A percentile compares a stretch with the other conserved stretches of the same genome.
These are phyloP conservation scores for Tolypocladium tropicale DNA, from an alignment of 2,329 filamentous ascomycete genomes.

Conservation along the genomic window DNA sequence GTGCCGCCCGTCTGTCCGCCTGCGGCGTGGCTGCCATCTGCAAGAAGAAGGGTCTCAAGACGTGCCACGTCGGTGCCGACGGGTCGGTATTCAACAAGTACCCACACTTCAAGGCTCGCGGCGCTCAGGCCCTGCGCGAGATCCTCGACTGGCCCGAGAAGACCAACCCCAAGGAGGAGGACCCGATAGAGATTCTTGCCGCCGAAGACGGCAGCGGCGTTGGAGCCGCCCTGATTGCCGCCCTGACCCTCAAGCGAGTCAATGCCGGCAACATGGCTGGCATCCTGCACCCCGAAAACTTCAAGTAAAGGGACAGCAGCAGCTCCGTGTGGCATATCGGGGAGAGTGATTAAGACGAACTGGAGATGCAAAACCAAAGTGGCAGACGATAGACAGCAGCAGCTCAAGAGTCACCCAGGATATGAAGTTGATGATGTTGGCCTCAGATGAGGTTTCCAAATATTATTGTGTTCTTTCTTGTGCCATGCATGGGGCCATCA, in stretches of 20 bases:
- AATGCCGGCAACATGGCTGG: slow-evolving; percentile 53
- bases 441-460: background rate
- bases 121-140: slow-evolving; percentile 81
- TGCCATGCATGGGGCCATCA: slow-evolving; percentile 23
- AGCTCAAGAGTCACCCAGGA: background rate
- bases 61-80: slow-evolving; percentile 91
- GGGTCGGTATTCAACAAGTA: slow-evolving; percentile 99
- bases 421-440: background rate
- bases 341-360: slow-evolving; percentile 1
- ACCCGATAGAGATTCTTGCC: slow-evolving; percentile 77
- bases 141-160: slow-evolving; percentile 88
- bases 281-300: slow-evolving; percentile 56
- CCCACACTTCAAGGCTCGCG: slow-evolving; percentile 91
- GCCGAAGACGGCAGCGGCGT: slow-evolving; percentile 96
- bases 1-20: slow-evolving; percentile 82
- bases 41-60: slow-evolving; percentile 85
- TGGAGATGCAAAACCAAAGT: slow-evolving; percentile 11
- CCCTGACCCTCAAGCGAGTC: slow-evolving; percentile 54
- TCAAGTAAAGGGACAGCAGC: slow-evolving; percentile 18
- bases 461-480: background rate
- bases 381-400: slow-evolving; percentile 11
- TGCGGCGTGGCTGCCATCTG: slow-evolving; percentile 94
- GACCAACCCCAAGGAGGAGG: slow-evolving; percentile 58
- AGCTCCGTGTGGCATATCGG: background rate
- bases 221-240: slow-evolving; percentile 89